phyloP scores from a whole-genome alignment of 2,329 filamentous ascomycete genomes.

The Fusarium xylarioides region DNA sequence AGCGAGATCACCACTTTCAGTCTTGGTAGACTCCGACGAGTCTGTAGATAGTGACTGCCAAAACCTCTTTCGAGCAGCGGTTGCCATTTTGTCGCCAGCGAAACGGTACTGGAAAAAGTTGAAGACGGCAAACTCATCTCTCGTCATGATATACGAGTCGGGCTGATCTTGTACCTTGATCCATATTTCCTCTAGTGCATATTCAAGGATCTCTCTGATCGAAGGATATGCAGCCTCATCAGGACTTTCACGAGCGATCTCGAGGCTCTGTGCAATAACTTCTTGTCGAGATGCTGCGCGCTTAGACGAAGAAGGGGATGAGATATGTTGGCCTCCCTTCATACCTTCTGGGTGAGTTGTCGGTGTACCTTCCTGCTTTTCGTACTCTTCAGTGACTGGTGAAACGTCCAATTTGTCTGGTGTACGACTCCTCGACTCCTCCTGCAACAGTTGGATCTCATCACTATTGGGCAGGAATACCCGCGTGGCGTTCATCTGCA shows the following conservation, averaged over 20 bases:
- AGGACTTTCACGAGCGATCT: slow-evolving; percentile 78
- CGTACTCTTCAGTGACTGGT: not conserved
- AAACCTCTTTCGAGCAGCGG: slow-evolving; percentile 61
- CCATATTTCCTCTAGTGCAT: slow-evolving; percentile 73
- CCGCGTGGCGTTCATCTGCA: not conserved
- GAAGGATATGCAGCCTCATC: slow-evolving; percentile 70
- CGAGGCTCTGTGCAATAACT: slow-evolving; percentile 72
- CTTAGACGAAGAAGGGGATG: not conserved
- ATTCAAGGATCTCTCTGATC: slow-evolving; percentile 72
- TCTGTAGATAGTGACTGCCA: no score
- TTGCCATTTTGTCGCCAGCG: slow-evolving; percentile 57
- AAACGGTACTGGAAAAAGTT: slow-evolving; percentile 82
- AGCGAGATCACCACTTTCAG: not conserved
- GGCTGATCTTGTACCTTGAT: slow-evolving; percentile 70
- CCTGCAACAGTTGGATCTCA: not conserved
- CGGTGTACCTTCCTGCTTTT: not conserved
- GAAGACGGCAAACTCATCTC: slow-evolving; percentile 85
- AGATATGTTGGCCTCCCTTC: not conserved
- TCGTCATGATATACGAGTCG: slow-evolving; percentile 74
- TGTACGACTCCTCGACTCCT: accelerated
- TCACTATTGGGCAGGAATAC: not conserved
- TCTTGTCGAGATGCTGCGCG: slow-evolving; percentile 32
- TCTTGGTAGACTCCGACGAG: not conserved
- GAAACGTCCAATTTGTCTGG: not conserved
- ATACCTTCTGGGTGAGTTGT: not conserved